Base-by-base conservation (phyloP, 805 yeast species). In the Kuraishia hungarica region DNA sequence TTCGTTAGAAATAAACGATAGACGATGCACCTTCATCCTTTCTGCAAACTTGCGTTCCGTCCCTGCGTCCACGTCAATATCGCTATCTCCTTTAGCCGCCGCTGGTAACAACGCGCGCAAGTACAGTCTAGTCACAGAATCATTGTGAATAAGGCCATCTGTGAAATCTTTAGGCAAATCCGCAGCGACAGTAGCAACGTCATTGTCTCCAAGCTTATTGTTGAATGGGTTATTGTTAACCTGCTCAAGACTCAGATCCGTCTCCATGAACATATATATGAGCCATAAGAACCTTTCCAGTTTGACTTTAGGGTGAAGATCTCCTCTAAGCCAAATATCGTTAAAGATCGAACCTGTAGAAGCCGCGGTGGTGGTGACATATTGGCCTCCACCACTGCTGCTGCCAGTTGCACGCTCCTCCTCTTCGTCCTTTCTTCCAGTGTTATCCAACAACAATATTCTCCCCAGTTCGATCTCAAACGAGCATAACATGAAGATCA, bases 211-310 rank as follows among this genome's bases (percentile, higher is more conserved):
- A 28, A 28, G 35, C 35, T 6, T n/a, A 23, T 20, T 55, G 53
- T 68, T 68, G 55, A 69, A 71, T 4, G 74, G 74, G 56, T 71
- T 71, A 1, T 46, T 21, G 39, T 61, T 48, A 28, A 70, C 61
- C 55, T 79, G 80, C 26, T 77, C 83, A 1, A 75, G 72, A 1
- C 77, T 66, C 58, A 88, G 74, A 56, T 80, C 77, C 0, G 97
- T 87, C 64, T 93, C 97, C 59, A 87, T 72, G 63, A 86, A 89
- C 1, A 89, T 79, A 61, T 89, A 92, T 49, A 89, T 63, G 43
- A 93, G 71, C 97, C 97, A 93, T 57, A 93, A 68, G 59, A 93
- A 84, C 46, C 94, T 76, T 54, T 77, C 71, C 1, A 89, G 89
- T 58, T 97, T 78, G 56, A 82, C 83, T 24, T 65, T 67, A 2